These are phyloP conservation scores for Hygrocybe punicea DNA, from an alignment of 768 basidiomycete genomes.

Conservation along the genomic window DNA sequence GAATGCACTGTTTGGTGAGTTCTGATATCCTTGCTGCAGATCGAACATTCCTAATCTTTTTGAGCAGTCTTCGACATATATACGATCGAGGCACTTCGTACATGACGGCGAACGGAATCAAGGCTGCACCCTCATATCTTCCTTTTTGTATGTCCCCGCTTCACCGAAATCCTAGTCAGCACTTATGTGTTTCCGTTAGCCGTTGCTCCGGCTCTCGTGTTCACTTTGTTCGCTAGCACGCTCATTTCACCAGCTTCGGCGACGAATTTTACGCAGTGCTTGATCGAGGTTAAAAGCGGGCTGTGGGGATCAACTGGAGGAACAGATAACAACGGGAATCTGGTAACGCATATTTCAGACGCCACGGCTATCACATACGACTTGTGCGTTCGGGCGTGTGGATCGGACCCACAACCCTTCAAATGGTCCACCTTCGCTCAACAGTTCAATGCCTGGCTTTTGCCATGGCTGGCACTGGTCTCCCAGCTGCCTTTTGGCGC, in stretches of 20 bases:
- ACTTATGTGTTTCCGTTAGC: too few species aligned
- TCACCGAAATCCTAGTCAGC: too few species aligned
- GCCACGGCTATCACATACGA: conserved; percentile 26
- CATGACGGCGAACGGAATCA: too few species aligned
- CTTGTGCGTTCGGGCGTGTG: conserved; percentile 22
- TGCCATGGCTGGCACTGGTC: conserved; percentile 42
- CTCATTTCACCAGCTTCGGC: neutral
- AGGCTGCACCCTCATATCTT: too few species aligned
- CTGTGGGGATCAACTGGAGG: neutral
- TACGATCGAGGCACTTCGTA: too few species aligned
- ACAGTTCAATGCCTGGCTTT: conserved; percentile 40
- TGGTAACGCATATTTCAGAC: conserved; percentile 14
- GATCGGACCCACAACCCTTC: conserved; percentile 19
- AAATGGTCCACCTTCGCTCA: conserved; percentile 30
- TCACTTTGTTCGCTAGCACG: too few species aligned
- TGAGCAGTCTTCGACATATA: too few species aligned
- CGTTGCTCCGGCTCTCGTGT: too few species aligned
- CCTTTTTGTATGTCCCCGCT: too few species aligned
- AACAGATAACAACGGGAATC: conserved; percentile 8
- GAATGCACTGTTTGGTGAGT: too few species aligned
- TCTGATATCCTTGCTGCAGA: too few species aligned
- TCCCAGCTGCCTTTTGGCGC: conserved; percentile 45
- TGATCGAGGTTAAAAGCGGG: neutral
- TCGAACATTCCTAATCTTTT: too few species aligned
- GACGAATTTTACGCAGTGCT: neutral